Conservation (phyloP, 805 yeast genomes). For the Yarrowia divulgata region DNA sequence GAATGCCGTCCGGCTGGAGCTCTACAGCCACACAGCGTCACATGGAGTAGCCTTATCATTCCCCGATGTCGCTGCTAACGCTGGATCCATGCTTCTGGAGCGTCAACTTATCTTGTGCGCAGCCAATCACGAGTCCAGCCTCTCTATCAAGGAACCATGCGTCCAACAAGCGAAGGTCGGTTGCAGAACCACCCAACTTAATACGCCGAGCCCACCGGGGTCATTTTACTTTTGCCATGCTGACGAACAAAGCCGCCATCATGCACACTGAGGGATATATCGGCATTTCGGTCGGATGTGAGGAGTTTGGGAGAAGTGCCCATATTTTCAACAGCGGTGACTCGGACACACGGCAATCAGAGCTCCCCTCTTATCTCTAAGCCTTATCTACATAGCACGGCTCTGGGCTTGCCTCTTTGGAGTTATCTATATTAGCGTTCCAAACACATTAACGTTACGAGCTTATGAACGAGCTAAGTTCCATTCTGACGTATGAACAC, state of each 20-base stretch:
- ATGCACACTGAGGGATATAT: not conserved
- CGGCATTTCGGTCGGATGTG: not conserved
- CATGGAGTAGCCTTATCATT: not conserved
- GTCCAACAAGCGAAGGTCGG: constrained; percentile 10
- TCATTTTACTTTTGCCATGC: not conserved
- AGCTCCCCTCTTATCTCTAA: not conserved
- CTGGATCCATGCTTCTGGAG: constrained; percentile 13
- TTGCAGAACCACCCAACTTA: not conserved
- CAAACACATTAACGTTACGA: not conserved
- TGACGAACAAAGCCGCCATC: not conserved
- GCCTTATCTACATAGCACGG: constrained; percentile 26
- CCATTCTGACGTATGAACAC: constrained; percentile 1
- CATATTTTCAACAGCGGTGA: no score
- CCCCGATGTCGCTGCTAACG: constrained; percentile 9
- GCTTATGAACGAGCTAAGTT: not conserved
- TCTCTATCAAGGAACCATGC: constrained; percentile 32
- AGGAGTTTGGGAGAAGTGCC: not conserved
- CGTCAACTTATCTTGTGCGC: not conserved
- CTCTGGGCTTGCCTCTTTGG: constrained; percentile 15
- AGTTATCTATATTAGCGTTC: constrained; percentile 17
- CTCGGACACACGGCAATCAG: no score
- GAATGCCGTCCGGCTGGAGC: not conserved
- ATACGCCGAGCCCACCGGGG: constrained; percentile 7
- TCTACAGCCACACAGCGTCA: not conserved
- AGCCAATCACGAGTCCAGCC: constrained; percentile 12